These are phyloP conservation scores for Kewa caespitosa DNA, from an alignment of 179 eudicot species.

Conservation along the genomic window DNA sequence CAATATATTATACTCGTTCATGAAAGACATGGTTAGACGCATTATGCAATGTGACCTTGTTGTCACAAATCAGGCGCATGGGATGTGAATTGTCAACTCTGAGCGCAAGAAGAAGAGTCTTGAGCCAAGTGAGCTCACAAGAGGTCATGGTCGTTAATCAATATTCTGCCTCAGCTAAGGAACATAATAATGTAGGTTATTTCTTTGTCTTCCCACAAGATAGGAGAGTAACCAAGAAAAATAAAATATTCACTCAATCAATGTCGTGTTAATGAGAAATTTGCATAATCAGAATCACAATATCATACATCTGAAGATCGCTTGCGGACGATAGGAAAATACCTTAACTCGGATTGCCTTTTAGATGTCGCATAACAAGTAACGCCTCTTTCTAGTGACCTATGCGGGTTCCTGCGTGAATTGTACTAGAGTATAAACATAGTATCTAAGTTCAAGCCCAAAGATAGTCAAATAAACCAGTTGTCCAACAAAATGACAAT, in stretches of 20 bases:
- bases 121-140: constrained; percentile 21
- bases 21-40: constrained; percentile 17
- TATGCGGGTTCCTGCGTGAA: neutral
- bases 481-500: neutral
- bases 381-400: neutral
- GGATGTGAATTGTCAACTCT: neutral
- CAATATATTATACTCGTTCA: constrained; percentile 9
- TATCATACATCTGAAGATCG: neutral
- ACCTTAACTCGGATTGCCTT: neutral
- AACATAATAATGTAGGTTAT: neutral
- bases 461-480: constrained; percentile 8
- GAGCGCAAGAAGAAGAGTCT: neutral
- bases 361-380: neutral
- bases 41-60: constrained; percentile 1
- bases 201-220: constrained; percentile 19
- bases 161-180: constrained; percentile 7
- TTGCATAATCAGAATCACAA: constrained; percentile 20
- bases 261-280: neutral
- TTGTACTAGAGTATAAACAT: neutral
- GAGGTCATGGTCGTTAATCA: neutral
- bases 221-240: constrained; percentile 7
- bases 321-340: neutral
- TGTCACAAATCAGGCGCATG: constrained; percentile 10
- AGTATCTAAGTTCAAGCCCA: neutral
- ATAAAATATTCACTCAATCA: constrained; percentile 8